These are phyloP conservation scores for Mycena albidolilacea DNA, from an alignment of 768 basidiomycete genomes.

Conservation along the genomic window DNA sequence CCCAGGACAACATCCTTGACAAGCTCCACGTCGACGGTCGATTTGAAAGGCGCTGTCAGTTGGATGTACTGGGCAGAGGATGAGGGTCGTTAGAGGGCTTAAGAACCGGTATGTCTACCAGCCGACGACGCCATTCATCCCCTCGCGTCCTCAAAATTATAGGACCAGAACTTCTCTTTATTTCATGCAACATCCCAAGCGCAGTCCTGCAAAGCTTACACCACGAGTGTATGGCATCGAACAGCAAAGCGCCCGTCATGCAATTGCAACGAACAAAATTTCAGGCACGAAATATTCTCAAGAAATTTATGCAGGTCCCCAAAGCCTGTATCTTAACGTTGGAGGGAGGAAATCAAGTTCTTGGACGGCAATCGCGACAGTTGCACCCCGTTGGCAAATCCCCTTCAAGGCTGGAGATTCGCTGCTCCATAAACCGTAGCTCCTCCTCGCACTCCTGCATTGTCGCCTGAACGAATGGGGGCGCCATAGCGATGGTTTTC, in stretches of 20 bases:
- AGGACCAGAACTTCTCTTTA: too few species aligned
- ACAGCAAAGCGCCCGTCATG: neutral
- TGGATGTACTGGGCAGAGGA: too few species aligned
- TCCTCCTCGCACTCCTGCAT: constrained; percentile 19
- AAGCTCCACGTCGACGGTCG: too few species aligned
- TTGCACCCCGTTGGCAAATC: constrained; percentile 13
- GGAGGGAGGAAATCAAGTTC: constrained; percentile 3
- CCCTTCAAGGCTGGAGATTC: constrained; percentile 13
- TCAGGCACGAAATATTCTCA: constrained; percentile 7
- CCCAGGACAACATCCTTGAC: too few species aligned
- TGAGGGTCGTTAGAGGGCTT: too few species aligned
- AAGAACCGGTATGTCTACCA: too few species aligned
- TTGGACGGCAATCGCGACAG: constrained; percentile 8
- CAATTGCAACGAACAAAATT: constrained; percentile 5
- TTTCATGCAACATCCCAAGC: too few species aligned
- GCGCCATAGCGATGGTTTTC: constrained; percentile 15
- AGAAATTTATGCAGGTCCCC: constrained; percentile 16
- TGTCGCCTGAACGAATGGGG: constrained; percentile 13
- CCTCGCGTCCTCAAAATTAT: too few species aligned
- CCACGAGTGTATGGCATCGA: neutral
- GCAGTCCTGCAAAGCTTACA: neutral
- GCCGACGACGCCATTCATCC: too few species aligned
- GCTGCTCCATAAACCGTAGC: constrained; percentile 17
- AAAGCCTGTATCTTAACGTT: constrained; percentile 4
- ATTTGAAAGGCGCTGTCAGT: too few species aligned